phyloP scores from a whole-genome alignment of 2,329 filamentous ascomycete species.

The Tolypocladium guangdongense region DNA sequence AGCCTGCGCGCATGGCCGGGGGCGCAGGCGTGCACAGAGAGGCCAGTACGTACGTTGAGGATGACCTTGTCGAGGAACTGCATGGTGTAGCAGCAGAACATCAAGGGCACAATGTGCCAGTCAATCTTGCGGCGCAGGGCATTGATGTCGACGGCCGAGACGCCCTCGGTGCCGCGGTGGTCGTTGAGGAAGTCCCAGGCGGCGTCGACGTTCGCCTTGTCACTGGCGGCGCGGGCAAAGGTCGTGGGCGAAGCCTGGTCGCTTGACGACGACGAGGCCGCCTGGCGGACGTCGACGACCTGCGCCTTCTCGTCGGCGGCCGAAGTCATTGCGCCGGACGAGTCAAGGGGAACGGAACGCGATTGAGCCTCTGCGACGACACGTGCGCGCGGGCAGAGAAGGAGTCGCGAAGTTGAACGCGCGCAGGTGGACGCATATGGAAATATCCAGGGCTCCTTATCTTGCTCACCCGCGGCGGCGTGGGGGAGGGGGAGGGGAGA shows the following conservation, averaged over 20 bases:
- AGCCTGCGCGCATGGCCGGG: neutral
- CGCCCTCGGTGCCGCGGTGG: constrained; percentile 26
- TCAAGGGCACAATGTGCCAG: constrained; percentile 46
- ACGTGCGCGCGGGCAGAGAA: neutral
- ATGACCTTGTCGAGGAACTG: constrained; percentile 56
- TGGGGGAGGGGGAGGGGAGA: neutral
- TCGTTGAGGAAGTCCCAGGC: constrained; percentile 35
- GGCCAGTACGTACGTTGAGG: constrained; percentile 38
- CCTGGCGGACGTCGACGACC: constrained; percentile 7
- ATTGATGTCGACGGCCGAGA: constrained; percentile 28
- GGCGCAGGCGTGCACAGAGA: neutral
- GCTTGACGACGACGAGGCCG: constrained; percentile 12
- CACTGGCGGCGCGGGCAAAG: neutral
- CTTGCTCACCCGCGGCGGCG: neutral
- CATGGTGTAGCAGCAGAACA: constrained; percentile 51
- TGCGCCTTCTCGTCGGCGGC: constrained; percentile 12
- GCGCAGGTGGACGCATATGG: no score
- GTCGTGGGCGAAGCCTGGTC: neutral
- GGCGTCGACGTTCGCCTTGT: constrained; percentile 23
- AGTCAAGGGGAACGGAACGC: neutral
- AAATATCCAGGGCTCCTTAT: no score
- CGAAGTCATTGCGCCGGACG: constrained; percentile 11
- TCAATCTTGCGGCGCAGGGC: constrained; percentile 45
- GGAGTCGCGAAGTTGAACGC: neutral
- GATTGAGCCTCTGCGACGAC: neutral